These are phyloP conservation scores for Corynespora cassiicola DNA, from an alignment of 2,329 filamentous ascomycete species.

Conservation along the genomic window DNA sequence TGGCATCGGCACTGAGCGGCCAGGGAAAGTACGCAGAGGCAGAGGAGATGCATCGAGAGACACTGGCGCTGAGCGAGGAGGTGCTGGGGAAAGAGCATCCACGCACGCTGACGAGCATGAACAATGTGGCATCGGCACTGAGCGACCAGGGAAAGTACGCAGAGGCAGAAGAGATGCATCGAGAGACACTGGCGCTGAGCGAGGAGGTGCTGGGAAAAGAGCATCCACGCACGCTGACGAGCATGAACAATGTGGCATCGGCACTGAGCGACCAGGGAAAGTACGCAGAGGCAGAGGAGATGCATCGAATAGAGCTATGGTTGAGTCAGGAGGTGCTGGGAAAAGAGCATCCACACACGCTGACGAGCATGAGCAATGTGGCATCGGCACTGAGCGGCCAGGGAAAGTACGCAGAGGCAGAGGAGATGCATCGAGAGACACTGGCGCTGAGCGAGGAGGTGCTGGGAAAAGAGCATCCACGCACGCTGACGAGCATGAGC, in stretches of 20 bases:
- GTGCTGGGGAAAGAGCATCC: not conserved
- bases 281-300: conserved; percentile 3
- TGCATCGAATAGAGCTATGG: not conserved
- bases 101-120: too few species aligned
- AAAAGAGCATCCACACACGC: conserved; percentile 1
- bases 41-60: not conserved
- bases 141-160: conserved; percentile 1
- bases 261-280: too few species aligned
- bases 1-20: conserved; percentile 1
- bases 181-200: not conserved
- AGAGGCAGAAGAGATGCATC: conserved; percentile 1
- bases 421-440: not conserved
- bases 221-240: too few species aligned
- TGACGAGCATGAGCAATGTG: conserved; percentile 6
- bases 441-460: conserved; percentile 1
- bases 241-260: too few species aligned
- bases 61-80: not conserved
- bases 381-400: conserved; percentile 1
- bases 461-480: conserved; percentile 1
- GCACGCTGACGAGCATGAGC: conserved; percentile 2
- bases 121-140: too few species aligned
- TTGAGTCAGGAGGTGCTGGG: conserved; percentile 1
- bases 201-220: conserved; percentile 4
- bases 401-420: conserved; percentile 5
- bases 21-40: conserved; percentile 7